These are phyloP conservation scores for Sanghuangporus baumii DNA, from an alignment of 1,284 basidiomycete genomes.

Conservation along the genomic window DNA sequence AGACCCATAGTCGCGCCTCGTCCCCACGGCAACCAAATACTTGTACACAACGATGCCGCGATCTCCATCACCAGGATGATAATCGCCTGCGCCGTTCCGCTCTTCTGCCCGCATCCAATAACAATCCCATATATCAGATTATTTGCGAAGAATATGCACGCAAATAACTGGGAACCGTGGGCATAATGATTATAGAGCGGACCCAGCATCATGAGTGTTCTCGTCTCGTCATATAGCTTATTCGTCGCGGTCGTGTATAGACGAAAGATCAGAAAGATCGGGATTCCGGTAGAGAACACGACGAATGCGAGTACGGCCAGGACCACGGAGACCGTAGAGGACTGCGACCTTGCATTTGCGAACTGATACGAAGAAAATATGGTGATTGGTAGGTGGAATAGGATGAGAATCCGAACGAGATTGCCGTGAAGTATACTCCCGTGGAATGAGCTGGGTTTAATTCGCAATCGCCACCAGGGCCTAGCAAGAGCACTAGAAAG, in stretches of 20 bases:
- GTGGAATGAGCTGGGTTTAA: slow-evolving; percentile 69
- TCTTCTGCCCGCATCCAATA: slow-evolving; percentile 85
- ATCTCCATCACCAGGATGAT: slow-evolving; percentile 86
- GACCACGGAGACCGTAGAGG: slow-evolving; percentile 53
- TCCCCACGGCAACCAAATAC: slow-evolving; percentile 94
- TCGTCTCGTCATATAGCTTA: slow-evolving; percentile 92
- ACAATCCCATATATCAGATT: slow-evolving; percentile 80
- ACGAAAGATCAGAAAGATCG: slow-evolving; percentile 68
- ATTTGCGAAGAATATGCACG: slow-evolving; percentile 72
- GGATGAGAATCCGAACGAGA: slow-evolving; percentile 80
- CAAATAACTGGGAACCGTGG: slow-evolving; percentile 88
- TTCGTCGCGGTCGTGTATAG: slow-evolving; percentile 77
- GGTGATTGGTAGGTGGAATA: slow-evolving; percentile 93
- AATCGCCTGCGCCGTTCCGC: slow-evolving; percentile 88
- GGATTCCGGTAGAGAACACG: slow-evolving; percentile 75
- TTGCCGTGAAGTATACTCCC: slow-evolving; percentile 81
- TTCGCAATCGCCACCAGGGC: slow-evolving; percentile 54
- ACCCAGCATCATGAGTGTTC: slow-evolving; percentile 85
- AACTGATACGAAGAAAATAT: slow-evolving; percentile 89
- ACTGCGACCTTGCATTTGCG: slow-evolving; percentile 47
- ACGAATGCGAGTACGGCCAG: slow-evolving; percentile 75
- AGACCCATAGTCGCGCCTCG: slow-evolving; percentile 94
- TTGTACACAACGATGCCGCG: slow-evolving; percentile 76
- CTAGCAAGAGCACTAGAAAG: slow-evolving; percentile 18
- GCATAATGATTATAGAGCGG: slow-evolving; percentile 96